Evolutionary conservation across 73 alveolate species (phyloP).

Genomic region (Paramecium pentaurelia): DNA sequence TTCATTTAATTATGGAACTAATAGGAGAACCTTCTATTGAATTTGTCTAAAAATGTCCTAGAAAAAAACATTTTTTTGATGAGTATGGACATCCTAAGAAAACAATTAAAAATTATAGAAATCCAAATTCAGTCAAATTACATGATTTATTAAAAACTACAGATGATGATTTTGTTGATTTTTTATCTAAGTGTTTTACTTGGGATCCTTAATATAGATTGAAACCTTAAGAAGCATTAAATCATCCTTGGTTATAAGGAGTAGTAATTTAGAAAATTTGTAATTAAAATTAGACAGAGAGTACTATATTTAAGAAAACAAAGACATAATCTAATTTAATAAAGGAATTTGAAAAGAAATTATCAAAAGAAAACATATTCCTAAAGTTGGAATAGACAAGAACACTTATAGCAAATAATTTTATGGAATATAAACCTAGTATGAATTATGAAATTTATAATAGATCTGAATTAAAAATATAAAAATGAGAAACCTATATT

Average conservation of each 20-base stretch:
- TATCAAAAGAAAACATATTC: background rate
- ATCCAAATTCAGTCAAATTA: background rate
- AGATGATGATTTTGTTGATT: slow-evolving; percentile 52
- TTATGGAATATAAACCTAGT: background rate
- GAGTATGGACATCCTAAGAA: slow-evolving; percentile 47
- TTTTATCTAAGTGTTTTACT: slow-evolving; percentile 70
- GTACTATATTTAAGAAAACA: background rate
- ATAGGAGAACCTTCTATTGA: slow-evolving; percentile 79
- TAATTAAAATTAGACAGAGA: background rate
- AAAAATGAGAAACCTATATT: background rate
- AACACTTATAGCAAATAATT: background rate
- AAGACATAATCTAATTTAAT: background rate
- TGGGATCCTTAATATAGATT: slow-evolving; percentile 80
- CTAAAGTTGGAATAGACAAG: background rate
- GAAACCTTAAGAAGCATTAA: slow-evolving; percentile 77
- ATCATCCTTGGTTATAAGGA: slow-evolving; percentile 81
- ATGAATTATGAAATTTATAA: background rate
- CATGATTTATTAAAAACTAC: slow-evolving; percentile 26
- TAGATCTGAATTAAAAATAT: background rate
- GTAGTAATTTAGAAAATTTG: slow-evolving; percentile 38
- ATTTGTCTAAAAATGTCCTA: slow-evolving; percentile 69
- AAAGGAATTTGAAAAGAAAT: background rate
- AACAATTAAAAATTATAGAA: background rate
- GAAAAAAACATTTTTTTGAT: slow-evolving; percentile 65
- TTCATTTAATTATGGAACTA: slow-evolving; percentile 81